Evolutionary conservation across 257 asterid genomes (phyloP), one percentile per base, ranked within the genome.

Genomic region (Thymus quinquecostatus): DNA sequence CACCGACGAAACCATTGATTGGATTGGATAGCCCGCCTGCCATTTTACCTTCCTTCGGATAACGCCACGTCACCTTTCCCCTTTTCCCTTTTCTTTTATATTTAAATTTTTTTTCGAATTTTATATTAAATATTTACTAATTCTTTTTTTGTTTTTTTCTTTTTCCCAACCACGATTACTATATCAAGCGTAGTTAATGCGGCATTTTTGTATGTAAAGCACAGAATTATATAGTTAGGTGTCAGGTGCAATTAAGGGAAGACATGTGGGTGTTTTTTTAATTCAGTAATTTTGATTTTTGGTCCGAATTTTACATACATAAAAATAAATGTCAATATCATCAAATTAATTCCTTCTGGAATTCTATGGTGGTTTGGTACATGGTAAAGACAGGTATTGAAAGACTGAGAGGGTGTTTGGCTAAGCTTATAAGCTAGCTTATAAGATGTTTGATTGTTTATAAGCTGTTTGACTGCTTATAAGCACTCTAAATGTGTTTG

Each of bases 1-100:
- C 71, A 44, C 65, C 70, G 77, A 63, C 77, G 77, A 67, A 53
- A 53, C 51, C 50, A 67, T 51, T 67, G 72, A 67, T 67, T 51
- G n/a, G n/a, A n/a, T n/a, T n/a, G 41, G 41, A 38, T 38, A 27
- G 4, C 73, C 73, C 28, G 43, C 73, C 55, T 34, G 49, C 49
- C 47, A 66, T 66, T 48, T 50, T 9, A 49, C 57, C 47, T 44
- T 28, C 43, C 69, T 45, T 36, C 27, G 72, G 72, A 67, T 67
- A 67, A 67, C 53, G 50, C 70, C 60, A 28, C 32, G 21, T 21
- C 21, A 21, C 21, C 21, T 21, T 21, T 21, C 0, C 21, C 21
- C 21, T 21, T 21, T 21, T 21, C 21, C 21, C 0, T 21, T 21
- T 21, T 0, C 21, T 21, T 21, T 21, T 21, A 21, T 21, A n/a